Conservation (phyloP, 2,329 filamentous ascomycete genomes). For the Curvularia sp. region DNA sequence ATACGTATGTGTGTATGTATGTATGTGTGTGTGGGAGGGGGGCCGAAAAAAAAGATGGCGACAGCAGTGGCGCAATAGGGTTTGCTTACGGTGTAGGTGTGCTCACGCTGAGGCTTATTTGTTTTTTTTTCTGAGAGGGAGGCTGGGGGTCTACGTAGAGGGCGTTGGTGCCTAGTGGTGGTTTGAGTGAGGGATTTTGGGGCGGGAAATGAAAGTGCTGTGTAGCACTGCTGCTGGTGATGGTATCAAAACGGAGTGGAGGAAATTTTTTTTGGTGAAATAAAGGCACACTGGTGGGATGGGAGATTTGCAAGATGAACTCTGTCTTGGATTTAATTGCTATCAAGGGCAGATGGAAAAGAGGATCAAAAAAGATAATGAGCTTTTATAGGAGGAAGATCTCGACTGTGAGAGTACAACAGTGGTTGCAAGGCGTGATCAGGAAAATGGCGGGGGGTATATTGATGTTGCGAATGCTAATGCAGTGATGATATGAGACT, state of each 20-base stretch:
- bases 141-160: too few relatives aligned
- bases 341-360: not conserved
- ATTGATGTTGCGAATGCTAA: not conserved
- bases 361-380: not conserved
- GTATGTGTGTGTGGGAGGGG: too few relatives aligned
- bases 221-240: not conserved
- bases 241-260: not conserved
- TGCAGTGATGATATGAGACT: too few relatives aligned
- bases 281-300: not conserved
- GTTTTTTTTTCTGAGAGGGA: too few relatives aligned
- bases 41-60: too few relatives aligned
- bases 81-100: too few relatives aligned
- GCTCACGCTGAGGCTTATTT: too few relatives aligned
- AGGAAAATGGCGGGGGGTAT: not conserved
- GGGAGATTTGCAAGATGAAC: not conserved
- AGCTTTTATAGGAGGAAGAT: not conserved
- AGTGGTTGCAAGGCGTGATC: not conserved
- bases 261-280: not conserved
- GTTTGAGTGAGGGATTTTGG: not conserved
- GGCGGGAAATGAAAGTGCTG: not conserved
- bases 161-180: too few relatives aligned
- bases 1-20: too few relatives aligned
- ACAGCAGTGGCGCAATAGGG: too few relatives aligned
- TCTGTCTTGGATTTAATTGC: not conserved
- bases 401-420: not conserved